phyloP scores from a whole-genome alignment of 768 basidiomycete species.

The Collybia sordida region DNA sequence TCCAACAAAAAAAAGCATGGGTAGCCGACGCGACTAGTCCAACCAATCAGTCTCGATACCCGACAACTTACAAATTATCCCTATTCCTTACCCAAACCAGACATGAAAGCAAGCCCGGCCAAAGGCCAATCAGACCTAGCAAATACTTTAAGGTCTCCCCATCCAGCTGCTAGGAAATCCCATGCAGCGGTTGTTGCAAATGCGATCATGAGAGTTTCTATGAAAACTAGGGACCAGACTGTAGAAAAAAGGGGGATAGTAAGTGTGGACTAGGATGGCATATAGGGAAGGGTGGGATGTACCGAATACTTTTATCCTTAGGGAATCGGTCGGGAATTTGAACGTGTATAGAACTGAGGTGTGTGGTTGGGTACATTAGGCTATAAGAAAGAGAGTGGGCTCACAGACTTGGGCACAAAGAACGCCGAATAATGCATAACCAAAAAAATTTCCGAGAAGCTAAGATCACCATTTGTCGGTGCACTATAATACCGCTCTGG shows the following conservation, averaged over 20 bases:
- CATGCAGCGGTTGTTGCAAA: slow-evolving; percentile 19
- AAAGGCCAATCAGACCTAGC: slow-evolving; percentile 7
- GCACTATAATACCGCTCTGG: background rate
- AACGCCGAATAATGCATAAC: slow-evolving; percentile 9
- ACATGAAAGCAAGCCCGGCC: slow-evolving; percentile 13
- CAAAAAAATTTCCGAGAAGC: slow-evolving; percentile 12
- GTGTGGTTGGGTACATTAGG: background rate
- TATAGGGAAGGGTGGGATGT: slow-evolving; percentile 1
- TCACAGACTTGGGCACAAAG: slow-evolving; percentile 11
- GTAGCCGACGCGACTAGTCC: slow-evolving; percentile 8
- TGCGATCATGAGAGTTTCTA: slow-evolving; percentile 17
- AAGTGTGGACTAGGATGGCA: background rate
- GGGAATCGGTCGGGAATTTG: background rate
- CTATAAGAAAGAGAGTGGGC: background rate
- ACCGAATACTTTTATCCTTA: slow-evolving; percentile 3
- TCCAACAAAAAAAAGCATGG: slow-evolving; percentile 22
- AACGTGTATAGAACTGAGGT: background rate
- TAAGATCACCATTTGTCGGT: background rate
- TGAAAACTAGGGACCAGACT: slow-evolving; percentile 15
- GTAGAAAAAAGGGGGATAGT: background rate
- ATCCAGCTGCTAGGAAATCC: slow-evolving; percentile 12
- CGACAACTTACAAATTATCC: background rate
- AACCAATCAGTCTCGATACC: background rate
- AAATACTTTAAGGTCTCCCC: slow-evolving; percentile 19
- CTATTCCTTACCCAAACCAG: slow-evolving; percentile 17